phyloP scores from a whole-genome alignment of 2,329 filamentous ascomycete genomes.

The Hypomyces rosellus region DNA sequence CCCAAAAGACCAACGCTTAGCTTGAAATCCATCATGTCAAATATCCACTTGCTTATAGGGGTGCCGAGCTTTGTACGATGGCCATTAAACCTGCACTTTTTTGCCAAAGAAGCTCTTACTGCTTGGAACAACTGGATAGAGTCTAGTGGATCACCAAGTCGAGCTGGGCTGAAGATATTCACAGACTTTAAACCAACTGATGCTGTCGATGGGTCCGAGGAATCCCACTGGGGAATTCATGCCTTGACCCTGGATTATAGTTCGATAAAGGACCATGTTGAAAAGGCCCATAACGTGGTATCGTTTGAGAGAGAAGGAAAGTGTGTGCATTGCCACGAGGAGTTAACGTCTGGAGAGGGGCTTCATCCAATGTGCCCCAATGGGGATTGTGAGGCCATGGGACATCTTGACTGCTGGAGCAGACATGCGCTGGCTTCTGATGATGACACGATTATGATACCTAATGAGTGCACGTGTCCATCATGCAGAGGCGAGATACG shows the following conservation, averaged over 20 bases:
- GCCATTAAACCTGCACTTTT: conserved; percentile 79
- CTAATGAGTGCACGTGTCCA: conserved; percentile 64
- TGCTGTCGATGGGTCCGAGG: conserved; percentile 4
- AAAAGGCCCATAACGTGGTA: conserved; percentile 49
- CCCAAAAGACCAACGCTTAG: conserved; percentile 53
- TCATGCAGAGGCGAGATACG: conserved; percentile 54
- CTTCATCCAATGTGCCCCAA: conserved; percentile 53
- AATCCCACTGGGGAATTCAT: conserved; percentile 41
- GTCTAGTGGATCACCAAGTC: conserved; percentile 40
- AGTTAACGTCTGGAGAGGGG: conserved; percentile 41
- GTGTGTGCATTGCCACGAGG: conserved; percentile 47
- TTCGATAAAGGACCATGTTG: conserved; percentile 46
- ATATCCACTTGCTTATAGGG: conserved; percentile 72
- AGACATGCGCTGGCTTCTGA: conserved; percentile 39
- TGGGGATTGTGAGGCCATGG: conserved; percentile 47
- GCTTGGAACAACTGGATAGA: conserved; percentile 60
- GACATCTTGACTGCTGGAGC: conserved; percentile 56
- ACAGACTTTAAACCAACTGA: conserved; percentile 45
- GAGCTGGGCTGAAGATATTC: conserved; percentile 44
- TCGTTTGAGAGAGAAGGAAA: conserved; percentile 49
- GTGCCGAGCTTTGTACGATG: conserved; percentile 75
- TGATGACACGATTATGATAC: conserved; percentile 48
- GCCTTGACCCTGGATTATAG: conserved; percentile 50
- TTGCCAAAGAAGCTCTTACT: conserved; percentile 60
- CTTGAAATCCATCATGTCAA: conserved; percentile 65